Conservation (phyloP, 2,329 filamentous ascomycete species). For the Balansia obtecta region DNA sequence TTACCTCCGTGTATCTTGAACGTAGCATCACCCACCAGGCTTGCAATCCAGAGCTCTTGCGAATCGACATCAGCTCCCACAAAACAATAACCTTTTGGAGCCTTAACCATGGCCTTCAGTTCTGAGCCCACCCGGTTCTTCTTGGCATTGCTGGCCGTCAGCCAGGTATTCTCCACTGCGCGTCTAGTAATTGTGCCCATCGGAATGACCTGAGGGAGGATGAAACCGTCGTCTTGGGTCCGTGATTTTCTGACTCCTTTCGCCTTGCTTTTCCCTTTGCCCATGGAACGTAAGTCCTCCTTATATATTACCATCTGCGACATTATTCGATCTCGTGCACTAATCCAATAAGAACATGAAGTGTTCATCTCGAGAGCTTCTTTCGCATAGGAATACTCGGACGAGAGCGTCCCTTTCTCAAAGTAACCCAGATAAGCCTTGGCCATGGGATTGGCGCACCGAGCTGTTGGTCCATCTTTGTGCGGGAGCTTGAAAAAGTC, state of each 20-base stretch:
- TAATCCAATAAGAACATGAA: conserved; percentile 98
- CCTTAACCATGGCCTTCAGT: conserved; percentile 90
- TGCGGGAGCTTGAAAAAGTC: conserved; percentile 90
- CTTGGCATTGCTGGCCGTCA: conserved; percentile 96
- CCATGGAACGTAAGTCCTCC: conserved; percentile 34
- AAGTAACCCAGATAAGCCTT: conserved; percentile 88
- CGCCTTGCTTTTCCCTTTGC: conserved; percentile 1
- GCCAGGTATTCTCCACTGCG: conserved; percentile 95
- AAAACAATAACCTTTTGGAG: conserved; percentile 81
- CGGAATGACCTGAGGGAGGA: conserved; percentile 87
- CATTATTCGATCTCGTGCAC: conserved; percentile 81
- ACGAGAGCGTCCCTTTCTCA: conserved; percentile 76
- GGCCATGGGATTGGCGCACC: conserved; percentile 78
- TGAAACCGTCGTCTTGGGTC: conserved; percentile 49
- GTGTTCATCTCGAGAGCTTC: conserved; percentile 97
- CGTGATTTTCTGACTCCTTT: conserved; percentile 10
- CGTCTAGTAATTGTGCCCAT: conserved; percentile 96
- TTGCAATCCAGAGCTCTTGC: conserved; percentile 96
- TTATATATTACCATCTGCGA: conserved; percentile 93
- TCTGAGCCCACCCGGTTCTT: conserved; percentile 92
- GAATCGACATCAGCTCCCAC: conserved; percentile 97
- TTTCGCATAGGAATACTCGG: conserved; percentile 81
- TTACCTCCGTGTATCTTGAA: conserved; percentile 95
- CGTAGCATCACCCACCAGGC: conserved; percentile 83
- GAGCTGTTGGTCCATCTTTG: conserved; percentile 78